Percentiles rank a stretch among this genome's conserved stretches.
phyloP scores from a whole-genome alignment of 345 rosid genomes.

The Hibiscus syriacus region DNA sequence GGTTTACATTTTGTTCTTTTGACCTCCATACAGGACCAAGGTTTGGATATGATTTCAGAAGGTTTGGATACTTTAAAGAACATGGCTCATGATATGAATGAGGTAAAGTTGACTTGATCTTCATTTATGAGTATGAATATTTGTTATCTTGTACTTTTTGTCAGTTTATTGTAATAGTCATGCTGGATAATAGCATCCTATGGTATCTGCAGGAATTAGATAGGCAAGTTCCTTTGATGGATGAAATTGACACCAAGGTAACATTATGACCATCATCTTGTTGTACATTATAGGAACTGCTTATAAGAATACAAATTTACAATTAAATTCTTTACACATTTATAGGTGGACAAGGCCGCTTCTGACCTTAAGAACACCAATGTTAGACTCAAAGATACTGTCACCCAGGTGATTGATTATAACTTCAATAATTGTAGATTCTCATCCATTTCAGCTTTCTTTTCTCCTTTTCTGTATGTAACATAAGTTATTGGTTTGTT shows the following conservation, averaged over 20 bases:
- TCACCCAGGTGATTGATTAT: constrained; percentile 62
- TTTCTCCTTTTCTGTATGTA: constrained; percentile 17
- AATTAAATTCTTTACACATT: background rate
- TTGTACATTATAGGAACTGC: constrained; percentile 1
- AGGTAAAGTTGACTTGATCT: constrained; percentile 38
- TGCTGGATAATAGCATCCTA: constrained; percentile 9
- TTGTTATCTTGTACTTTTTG: background rate
- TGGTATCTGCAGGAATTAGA: constrained; percentile 69
- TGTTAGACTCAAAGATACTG: constrained; percentile 92
- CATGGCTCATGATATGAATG: constrained; percentile 97
- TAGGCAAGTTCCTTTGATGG: constrained; percentile 96
- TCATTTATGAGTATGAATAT: too few relatives aligned
- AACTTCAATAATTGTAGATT: constrained; percentile 9
- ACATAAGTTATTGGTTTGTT: constrained; percentile 19
- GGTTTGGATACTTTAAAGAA: constrained; percentile 93
- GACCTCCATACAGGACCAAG: constrained; percentile 67
- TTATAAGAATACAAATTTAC: constrained; percentile 2
- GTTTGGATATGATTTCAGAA: constrained; percentile 55
- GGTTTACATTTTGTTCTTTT: constrained; percentile 12
- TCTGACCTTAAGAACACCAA: constrained; percentile 93
- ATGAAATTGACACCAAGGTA: constrained; percentile 93
- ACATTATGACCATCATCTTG: constrained; percentile 15
- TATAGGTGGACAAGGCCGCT: constrained; percentile 89
- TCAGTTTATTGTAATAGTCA: constrained; percentile 1
- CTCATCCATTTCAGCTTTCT: constrained; percentile 5